Evolutionary conservation across 305 asterid genomes (phyloP), one percentile per base, ranked within the genome.

Genomic region (Plantago rigida): DNA sequence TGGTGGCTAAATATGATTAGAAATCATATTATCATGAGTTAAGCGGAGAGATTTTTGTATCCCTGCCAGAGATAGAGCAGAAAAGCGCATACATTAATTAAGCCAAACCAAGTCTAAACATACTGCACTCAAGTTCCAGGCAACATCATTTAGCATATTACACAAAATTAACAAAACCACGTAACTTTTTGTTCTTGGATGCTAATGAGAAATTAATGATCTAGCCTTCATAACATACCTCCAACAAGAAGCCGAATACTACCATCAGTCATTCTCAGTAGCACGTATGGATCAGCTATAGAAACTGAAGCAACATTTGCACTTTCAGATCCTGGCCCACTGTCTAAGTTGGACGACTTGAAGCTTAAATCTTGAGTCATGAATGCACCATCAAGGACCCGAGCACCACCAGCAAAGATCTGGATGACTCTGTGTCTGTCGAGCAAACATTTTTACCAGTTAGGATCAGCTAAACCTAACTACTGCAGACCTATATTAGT

Each of bases 281-380:
- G 75, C 70, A 91, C 96, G 63, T 79, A 91, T 34, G 98, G 98
- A 78, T 91, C 98, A 44, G 95, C 96, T 55, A 91, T 87, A 49
- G 96, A 82, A 80, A 86, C 98, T 47, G 93, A 87, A 64, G 84
- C 74, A 54, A 86, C 96, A 22, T 51, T 72, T 53, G 77, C 59
- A 67, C 75, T 81, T 65, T 86, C 96, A 67, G 97, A 81, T 64
- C 84, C 82, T 31, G 82, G 71, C 64, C 76, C 84, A 46, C 78
- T 68, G 71, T 90, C 97, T 60, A 90, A 68, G 75, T 79, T 84
- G 64, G 94, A 81, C 51, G 80, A 73, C 73, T 78, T 83, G 69
- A 91, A 86, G 78, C 73, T 86, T 89, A 91, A 61, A 39, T 91
- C 98, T 78, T 91, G 98, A 74, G 95, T 83, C 96, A 91, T 87